Percentiles rank a stretch among this genome's conserved stretches.
Conservation (phyloP, 2,329 filamentous ascomycete genomes). For the Drechslerella stenobrocha region DNA sequence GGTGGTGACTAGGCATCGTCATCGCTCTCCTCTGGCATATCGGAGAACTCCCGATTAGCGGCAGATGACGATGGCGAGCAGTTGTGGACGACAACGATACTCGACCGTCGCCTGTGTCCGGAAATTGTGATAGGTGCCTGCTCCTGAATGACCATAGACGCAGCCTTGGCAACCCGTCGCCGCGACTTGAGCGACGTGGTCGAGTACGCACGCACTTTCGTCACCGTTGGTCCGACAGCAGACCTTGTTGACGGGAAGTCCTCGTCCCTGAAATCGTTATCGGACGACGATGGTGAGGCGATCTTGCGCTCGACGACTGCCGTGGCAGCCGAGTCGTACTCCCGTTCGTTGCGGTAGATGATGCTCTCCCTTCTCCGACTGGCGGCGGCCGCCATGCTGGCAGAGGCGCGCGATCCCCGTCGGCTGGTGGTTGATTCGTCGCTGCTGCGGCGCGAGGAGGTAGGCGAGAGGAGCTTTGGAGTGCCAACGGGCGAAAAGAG, state of each 20-base stretch:
- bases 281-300: slow-evolving; percentile 7
- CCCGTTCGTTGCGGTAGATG: slow-evolving; percentile 46
- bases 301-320: slow-evolving; percentile 30
- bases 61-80: slow-evolving; percentile 19
- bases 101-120: slow-evolving; percentile 32
- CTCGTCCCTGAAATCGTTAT: slow-evolving; percentile 43
- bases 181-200: slow-evolving; percentile 35
- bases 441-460: slow-evolving; percentile 40
- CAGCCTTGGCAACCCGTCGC: slow-evolving; percentile 17
- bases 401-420: slow-evolving; percentile 32
- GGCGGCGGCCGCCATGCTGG: slow-evolving; percentile 24
- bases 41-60: slow-evolving; percentile 36
- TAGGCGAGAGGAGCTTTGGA: slow-evolving; percentile 38
- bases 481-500: slow-evolving; percentile 42
- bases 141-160: slow-evolving; percentile 24
- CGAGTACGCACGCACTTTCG: slow-evolving; percentile 42
- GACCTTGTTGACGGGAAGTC: slow-evolving; percentile 42
- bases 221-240: slow-evolving; percentile 42
- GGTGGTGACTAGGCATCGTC: slow-evolving; percentile 31
- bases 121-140: slow-evolving; percentile 36
- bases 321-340: slow-evolving; percentile 42
- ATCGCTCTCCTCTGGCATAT: slow-evolving; percentile 47
- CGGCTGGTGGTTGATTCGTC: slow-evolving; percentile 42
- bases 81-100: slow-evolving; percentile 48
- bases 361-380: slow-evolving; percentile 37